Percentiles rank a stretch among this genome's conserved stretches.
Conservation (phyloP, 2,329 filamentous ascomycete species). For the Beauveria pseudobassiana region DNA sequence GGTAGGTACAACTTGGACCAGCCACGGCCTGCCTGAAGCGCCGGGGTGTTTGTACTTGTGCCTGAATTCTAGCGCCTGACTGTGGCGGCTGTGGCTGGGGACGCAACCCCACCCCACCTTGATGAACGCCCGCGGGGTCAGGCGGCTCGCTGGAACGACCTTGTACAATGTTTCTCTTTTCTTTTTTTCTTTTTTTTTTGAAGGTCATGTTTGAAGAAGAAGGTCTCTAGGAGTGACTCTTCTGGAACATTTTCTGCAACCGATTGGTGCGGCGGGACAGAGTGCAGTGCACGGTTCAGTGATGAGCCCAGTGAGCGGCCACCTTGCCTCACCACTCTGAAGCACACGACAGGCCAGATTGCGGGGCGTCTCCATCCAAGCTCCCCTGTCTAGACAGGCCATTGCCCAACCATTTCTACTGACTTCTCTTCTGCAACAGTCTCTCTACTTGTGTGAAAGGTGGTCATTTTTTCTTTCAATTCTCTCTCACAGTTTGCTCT, state of each 20-base stretch:
- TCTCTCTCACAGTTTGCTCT: neutral
- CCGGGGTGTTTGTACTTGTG: neutral
- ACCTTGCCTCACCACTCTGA: slow-evolving; percentile 5
- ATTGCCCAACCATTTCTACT: neutral
- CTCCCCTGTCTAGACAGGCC: neutral
- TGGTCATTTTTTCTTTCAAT: neutral
- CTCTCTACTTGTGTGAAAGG: neutral
- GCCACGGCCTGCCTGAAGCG: neutral
- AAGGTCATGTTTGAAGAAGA: too few species aligned
- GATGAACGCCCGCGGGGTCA: neutral
- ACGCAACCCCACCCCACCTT: neutral
- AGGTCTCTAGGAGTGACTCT: too few species aligned
- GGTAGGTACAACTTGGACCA: neutral
- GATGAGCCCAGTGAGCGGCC: neutral
- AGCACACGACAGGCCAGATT: slow-evolving; percentile 9
- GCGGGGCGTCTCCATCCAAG: slow-evolving; percentile 9
- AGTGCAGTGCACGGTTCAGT: neutral
- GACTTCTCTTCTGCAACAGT: slow-evolving; percentile 1
- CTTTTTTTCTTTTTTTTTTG: neutral
- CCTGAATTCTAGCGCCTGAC: neutral
- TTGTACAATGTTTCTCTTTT: neutral
- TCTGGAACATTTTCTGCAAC: too few species aligned
- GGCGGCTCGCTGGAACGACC: neutral
- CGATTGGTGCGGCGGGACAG: too few species aligned
- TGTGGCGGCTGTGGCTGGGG: slow-evolving; percentile 1